Base-by-base conservation (phyloP, 805 yeast genomes). In the Candida ovalis region DNA sequence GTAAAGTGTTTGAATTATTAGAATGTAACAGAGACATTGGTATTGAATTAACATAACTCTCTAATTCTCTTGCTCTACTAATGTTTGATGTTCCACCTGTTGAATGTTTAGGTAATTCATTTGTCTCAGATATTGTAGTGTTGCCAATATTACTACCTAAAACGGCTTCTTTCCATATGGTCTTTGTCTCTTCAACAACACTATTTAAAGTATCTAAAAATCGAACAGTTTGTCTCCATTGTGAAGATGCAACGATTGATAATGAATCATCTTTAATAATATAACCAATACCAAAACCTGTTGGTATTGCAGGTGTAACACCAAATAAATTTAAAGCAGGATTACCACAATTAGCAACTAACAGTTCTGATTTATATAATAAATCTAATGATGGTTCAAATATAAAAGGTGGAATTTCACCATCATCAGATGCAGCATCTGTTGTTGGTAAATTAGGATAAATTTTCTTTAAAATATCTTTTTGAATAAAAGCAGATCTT, bases 281-380 rank as follows among this genome's bases (percentile, higher is more conserved):
- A 60, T 71, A 80, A 2, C 83, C 84, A 39, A 80, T 70, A 8
- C 84, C 84, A 63, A 77, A 80, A 4, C 84, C 84, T 39, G 74
- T 70, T 28, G 82, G 75, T 41, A 78, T 71, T 3, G 80, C 80
- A 0, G 84, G 84, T 2, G 84, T 81, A 46, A 80, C 77, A 1
- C 84, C 84, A 62, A 80, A 80, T 49, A 77, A 68, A 50, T 80
- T 69, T 46, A 80, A 66, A 0, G 84, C 77, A 2, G 84, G 83
- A 55, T 80, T 80, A 23, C 84, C 84, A 62, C 84, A 80, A 59
- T 80, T 80, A 3, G 83, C 80, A 27, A 64, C 69, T 41, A 69
- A 54, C 13, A 69, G 42, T 51, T 69, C 73, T 5, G 71, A 66
- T 27, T 68, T 64, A 46, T 72, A 72, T 43, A 69, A 42, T 48